These are phyloP conservation scores for Senna tora DNA, from an alignment of 306 rosid species.

Conservation along the genomic window DNA sequence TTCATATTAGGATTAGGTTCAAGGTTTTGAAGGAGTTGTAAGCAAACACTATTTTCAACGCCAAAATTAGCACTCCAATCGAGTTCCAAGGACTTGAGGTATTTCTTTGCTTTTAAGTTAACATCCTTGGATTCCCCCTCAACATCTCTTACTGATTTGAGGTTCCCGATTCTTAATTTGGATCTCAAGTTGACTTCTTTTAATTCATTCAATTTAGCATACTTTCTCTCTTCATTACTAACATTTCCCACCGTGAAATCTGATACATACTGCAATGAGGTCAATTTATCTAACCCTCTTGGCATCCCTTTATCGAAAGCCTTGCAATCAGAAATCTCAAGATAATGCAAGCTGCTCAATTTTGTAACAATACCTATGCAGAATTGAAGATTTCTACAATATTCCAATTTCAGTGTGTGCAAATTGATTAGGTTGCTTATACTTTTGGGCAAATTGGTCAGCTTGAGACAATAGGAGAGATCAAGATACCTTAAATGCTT, in stretches of 20 bases:
- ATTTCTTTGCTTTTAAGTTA: neutral
- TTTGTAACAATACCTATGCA: neutral
- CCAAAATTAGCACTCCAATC: fast-evolving
- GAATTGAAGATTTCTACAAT: neutral
- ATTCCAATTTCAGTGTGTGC: constrained; percentile 22
- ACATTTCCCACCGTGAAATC: neutral
- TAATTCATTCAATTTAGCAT: neutral
- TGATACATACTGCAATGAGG: neutral
- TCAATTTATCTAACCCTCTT: neutral
- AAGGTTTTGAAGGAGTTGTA: neutral
- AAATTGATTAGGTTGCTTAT: neutral
- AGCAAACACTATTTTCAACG: neutral
- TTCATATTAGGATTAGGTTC: neutral
- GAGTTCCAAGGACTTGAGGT: neutral
- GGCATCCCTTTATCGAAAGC: neutral
- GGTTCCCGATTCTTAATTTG: neutral
- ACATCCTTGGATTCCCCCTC: neutral
- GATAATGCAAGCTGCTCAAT: neutral
- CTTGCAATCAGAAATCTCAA: neutral
- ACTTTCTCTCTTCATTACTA: neutral
- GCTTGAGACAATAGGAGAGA: neutral
- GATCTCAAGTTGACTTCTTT: neutral
- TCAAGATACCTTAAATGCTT: constrained; percentile 30
- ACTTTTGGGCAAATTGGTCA: neutral
- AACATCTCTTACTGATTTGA: neutral